phyloP scores from a whole-genome alignment of 148 eudicot species.

The Heliamphora exappendiculata region DNA sequence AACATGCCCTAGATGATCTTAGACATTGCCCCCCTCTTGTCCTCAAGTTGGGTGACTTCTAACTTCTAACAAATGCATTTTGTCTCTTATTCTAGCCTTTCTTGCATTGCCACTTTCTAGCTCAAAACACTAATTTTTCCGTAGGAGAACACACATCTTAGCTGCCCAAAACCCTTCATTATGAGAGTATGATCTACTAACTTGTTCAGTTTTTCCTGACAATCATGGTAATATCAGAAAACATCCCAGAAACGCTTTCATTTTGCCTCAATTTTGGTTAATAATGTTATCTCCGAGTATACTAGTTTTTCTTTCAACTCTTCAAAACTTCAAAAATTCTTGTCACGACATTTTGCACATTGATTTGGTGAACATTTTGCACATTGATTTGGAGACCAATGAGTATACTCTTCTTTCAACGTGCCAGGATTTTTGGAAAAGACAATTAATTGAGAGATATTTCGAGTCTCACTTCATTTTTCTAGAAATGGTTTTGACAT shows the following conservation, averaged over 20 bases:
- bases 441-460: not conserved
- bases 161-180: not conserved
- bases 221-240: not conserved
- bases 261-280: not conserved
- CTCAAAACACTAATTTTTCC: not conserved
- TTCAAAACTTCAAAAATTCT: not conserved
- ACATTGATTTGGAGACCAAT: not conserved
- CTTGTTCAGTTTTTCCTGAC: not conserved
- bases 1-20: not conserved
- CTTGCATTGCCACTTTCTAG: conserved; percentile 7
- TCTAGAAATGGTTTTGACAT: not conserved
- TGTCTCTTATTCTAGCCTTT: not conserved
- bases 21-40: not conserved
- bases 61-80: not conserved
- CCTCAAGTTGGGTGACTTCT: not conserved
- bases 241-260: not conserved
- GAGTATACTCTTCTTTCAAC: not conserved
- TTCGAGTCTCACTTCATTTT: not conserved
- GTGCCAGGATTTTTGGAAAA: not conserved
- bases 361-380: not conserved
- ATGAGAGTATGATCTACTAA: not conserved
- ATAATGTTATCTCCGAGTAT: not conserved
- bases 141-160: not conserved
- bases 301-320: not conserved
- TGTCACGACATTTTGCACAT: not conserved